These are phyloP conservation scores for Leccinum uliginosum DNA, from an alignment of 768 basidiomycete species.

Conservation along the genomic window DNA sequence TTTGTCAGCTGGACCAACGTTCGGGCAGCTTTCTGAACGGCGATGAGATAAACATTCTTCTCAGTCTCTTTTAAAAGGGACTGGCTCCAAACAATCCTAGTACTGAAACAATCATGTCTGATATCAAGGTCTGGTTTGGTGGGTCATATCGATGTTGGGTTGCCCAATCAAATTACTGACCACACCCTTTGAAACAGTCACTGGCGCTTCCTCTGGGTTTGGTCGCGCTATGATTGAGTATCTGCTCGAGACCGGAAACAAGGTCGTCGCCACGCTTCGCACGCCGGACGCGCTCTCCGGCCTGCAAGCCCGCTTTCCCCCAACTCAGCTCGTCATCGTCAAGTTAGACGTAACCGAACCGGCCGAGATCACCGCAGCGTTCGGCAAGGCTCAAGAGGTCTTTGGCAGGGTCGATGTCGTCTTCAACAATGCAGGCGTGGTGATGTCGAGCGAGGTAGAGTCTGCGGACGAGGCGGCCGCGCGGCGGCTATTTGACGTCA, in stretches of 20 bases:
- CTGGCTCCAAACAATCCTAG: neutral
- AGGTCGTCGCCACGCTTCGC: slow-evolving; percentile 41
- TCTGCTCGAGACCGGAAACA: slow-evolving; percentile 31
- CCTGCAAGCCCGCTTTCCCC: slow-evolving; percentile 20
- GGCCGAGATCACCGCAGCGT: slow-evolving; percentile 24
- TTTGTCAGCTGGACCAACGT: neutral
- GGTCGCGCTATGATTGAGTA: slow-evolving; percentile 29
- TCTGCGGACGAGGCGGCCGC: slow-evolving; percentile 28
- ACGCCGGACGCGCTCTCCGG: slow-evolving; percentile 31
- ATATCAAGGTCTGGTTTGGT: slow-evolving; percentile 19
- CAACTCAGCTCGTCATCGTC: slow-evolving; percentile 27
- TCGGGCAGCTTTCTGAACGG: neutral
- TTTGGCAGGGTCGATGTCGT: slow-evolving; percentile 39
- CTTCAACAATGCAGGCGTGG: slow-evolving; percentile 34
- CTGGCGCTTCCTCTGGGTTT: slow-evolving; percentile 36
- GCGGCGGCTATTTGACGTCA: slow-evolving; percentile 33
- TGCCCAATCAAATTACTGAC: neutral
- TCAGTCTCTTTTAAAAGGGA: neutral
- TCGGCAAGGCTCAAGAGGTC: slow-evolving; percentile 18
- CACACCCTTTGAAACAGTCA: neutral
- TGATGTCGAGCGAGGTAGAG: slow-evolving; percentile 34
- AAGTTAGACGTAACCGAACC: slow-evolving; percentile 31
- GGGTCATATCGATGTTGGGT: neutral
- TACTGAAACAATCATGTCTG: slow-evolving; percentile 8
- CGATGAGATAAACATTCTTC: neutral